Evolutionary conservation across 2,329 filamentous ascomycete species (phyloP).

Genomic region (Chalaropsis thielavioides): DNA sequence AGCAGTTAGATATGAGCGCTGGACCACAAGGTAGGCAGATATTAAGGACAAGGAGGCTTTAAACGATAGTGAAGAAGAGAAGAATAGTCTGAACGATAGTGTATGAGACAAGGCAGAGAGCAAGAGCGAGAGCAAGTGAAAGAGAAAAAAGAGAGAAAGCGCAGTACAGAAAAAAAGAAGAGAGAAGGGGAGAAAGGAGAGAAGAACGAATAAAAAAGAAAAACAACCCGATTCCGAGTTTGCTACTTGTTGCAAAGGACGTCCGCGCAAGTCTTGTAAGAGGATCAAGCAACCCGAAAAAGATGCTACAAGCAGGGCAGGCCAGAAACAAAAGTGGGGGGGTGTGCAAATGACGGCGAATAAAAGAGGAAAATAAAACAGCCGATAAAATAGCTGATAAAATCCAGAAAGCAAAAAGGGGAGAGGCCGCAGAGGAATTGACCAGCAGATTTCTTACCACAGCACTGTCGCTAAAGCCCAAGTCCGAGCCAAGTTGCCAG

Average conservation of each 20-base stretch:
- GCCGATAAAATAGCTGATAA: not conserved
- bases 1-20: not conserved
- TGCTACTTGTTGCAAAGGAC: not conserved
- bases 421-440: not conserved
- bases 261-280: constrained; percentile 12
- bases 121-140: not conserved
- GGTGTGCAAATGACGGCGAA: not conserved
- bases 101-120: not conserved
- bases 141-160: not conserved
- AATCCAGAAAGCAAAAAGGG: not conserved
- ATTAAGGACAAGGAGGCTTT: not conserved
- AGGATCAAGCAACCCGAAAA: constrained; percentile 10
- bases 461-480: not conserved
- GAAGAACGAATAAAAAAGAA: not conserved
- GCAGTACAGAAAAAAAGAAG: not conserved
- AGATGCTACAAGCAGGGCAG: constrained; percentile 6
- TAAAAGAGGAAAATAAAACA: not conserved
- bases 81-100: constrained; percentile 8
- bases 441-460: not conserved
- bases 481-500: not conserved
- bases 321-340: constrained; percentile 2
- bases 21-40: not conserved
- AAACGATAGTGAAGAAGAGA: constrained; percentile 4
- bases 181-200: not conserved
- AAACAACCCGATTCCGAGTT: not conserved